Evolutionary conservation across 208 protist species (phyloP), one percentile per base, ranked within the genome.

Genomic region (Trypanosoma conorhini): DNA sequence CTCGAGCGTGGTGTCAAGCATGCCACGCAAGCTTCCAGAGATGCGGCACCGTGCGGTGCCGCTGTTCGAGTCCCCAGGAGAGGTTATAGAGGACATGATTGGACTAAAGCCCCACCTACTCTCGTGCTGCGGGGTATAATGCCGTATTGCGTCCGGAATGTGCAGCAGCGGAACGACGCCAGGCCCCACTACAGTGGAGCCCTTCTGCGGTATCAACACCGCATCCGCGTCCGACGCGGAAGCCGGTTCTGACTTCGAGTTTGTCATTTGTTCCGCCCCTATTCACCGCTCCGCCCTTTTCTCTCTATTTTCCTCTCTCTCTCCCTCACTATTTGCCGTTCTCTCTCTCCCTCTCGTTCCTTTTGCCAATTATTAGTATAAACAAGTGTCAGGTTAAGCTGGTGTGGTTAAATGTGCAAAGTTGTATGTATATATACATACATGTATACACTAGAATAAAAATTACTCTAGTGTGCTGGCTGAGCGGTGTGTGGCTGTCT

Each of bases 1-100:
- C 2, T 86, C 73, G 12, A 86, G 74, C 17, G 55, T 24, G 15
- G 63, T 65, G 31, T 48, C 63, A 31, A 92, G 85, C 46, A 89
- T 71, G 50, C 82, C 61, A 40, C 56, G 76, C 59, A 89, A 46
- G 31, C 21, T 76, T 10, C 55, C 70, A 46, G 61, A 64, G 30
- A 28, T 15, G 55, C 12, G 42, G 54, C 67, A 76, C 28, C 62
- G 46, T 62, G 67, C 19, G 17, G 66, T 60, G 62, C 7, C 54
- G 64, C 33, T 64, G n/a, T 61, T 24, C n/a, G 71, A 76, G 22
- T 58, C 48, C 31, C 21, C 33, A 50, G 22, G 5, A 40, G 71
- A 76, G 30, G 33, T 24, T 1, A 38, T 30, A 8, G 54, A 67
- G 7, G 24, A 56, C 10, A 42, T 22, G 54, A 33, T 56, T 55